These are phyloP conservation scores for Boletus smithii DNA, from an alignment of 1,284 basidiomycete species.

Conservation along the genomic window DNA sequence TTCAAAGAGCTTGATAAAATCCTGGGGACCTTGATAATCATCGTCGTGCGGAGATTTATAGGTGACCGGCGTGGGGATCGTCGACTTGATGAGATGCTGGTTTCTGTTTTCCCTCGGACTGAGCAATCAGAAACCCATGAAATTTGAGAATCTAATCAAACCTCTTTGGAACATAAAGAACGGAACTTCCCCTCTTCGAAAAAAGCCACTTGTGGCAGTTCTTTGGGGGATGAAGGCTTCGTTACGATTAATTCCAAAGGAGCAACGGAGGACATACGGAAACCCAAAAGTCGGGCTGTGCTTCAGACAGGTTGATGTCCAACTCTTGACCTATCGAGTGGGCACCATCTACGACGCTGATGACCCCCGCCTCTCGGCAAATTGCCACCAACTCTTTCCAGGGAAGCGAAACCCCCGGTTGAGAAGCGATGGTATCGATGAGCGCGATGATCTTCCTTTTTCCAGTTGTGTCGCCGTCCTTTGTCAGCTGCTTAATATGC, in stretches of 20 bases:
- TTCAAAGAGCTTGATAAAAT: slow-evolving; percentile 59
- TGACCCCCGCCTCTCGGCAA: slow-evolving; percentile 65
- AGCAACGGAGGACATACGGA: slow-evolving; percentile 46
- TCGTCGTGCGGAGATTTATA: slow-evolving; percentile 50
- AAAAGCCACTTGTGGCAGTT: slow-evolving; percentile 87
- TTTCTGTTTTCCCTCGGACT: slow-evolving; percentile 40
- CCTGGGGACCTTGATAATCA: slow-evolving; percentile 28
- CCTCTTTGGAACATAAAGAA: slow-evolving; percentile 78
- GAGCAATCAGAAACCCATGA: background rate
- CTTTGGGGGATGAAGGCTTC: slow-evolving; percentile 28
- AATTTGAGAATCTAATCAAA: slow-evolving; percentile 29
- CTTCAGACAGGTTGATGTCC: slow-evolving; percentile 56
- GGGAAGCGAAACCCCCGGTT: slow-evolving; percentile 71
- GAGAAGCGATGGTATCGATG: slow-evolving; percentile 71
- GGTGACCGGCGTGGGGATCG: slow-evolving; percentile 68
- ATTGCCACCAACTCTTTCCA: slow-evolving; percentile 76
- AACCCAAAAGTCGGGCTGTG: slow-evolving; percentile 76
- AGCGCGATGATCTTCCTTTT: slow-evolving; percentile 61
- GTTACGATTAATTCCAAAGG: background rate
- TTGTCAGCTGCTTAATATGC: slow-evolving; percentile 34
- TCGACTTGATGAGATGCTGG: slow-evolving; percentile 70
- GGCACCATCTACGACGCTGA: slow-evolving; percentile 78
- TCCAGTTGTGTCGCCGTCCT: slow-evolving; percentile 24
- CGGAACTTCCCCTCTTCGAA: slow-evolving; percentile 67
- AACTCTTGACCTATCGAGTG: slow-evolving; percentile 75